A percentile compares a stretch with the other conserved stretches of the same genome.
Evolutionary conservation across 225 moss, liverwort and hornwort genomes (phyloP).

Genomic region (Bryoerythrophyllum caledonicum): DNA sequence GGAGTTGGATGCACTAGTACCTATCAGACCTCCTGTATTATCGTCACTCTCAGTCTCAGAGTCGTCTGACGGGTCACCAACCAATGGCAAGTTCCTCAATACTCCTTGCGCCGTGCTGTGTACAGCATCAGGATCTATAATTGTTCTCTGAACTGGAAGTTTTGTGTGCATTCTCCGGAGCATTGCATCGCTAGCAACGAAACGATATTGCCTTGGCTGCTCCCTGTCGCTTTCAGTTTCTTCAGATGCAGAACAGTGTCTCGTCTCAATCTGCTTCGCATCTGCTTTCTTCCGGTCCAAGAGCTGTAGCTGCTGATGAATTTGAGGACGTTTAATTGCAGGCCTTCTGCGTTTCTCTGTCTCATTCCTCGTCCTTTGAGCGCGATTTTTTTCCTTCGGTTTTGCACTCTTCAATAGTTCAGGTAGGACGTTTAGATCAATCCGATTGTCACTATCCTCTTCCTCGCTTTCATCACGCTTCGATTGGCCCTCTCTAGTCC

Average conservation of each 20-base stretch:
- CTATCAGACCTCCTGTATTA: constrained; percentile 32
- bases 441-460: constrained; percentile 39
- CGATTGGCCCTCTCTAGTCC: constrained; percentile 21
- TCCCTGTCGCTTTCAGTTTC: constrained; percentile 65
- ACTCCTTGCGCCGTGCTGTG: too few species aligned
- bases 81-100: too few species aligned
- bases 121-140: too few species aligned
- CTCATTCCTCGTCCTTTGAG: constrained; percentile 15
- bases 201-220: constrained; percentile 21
- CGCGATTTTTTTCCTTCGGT: constrained; percentile 33
- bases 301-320: too few species aligned
- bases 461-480: constrained; percentile 25
- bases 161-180: constrained; percentile 24
- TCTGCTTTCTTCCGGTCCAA: too few species aligned
- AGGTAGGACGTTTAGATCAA: constrained; percentile 56
- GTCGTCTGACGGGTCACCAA: constrained; percentile 40
- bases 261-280: constrained; percentile 2
- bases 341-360: constrained; percentile 38
- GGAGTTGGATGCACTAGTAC: constrained; percentile 19
- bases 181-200: constrained; percentile 11
- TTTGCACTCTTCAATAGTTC: constrained; percentile 51
- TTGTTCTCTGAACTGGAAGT: constrained; percentile 39
- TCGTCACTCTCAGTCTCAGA: constrained; percentile 61
- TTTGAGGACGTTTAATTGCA: constrained; percentile 41
- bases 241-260: constrained; percentile 46